Percentiles rank a stretch among this genome's conserved stretches.
These are phyloP conservation scores for Tolypocladium inflatum DNA, from an alignment of 2,329 filamentous ascomycete species.

Conservation along the genomic window DNA sequence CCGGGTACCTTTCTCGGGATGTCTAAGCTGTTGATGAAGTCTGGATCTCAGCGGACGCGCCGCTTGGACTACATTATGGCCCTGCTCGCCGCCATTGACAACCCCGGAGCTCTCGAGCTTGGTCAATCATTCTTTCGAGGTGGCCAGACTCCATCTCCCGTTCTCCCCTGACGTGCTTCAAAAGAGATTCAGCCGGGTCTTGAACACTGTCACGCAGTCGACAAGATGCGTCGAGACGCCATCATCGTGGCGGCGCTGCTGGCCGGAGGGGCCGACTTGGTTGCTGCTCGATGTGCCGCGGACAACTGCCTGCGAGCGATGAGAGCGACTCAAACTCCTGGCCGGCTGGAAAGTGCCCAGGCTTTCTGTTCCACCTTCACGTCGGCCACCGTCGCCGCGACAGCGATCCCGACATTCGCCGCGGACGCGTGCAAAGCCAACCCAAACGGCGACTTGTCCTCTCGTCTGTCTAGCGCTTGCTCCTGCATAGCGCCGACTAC, in stretches of 20 bases:
- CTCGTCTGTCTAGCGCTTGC: constrained; percentile 14
- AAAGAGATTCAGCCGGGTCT: too few relatives aligned
- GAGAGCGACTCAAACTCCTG: constrained; percentile 20
- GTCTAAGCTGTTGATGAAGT: background rate
- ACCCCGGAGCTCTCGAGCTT: background rate
- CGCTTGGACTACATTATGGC: background rate
- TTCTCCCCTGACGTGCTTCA: background rate
- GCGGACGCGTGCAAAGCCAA: constrained; percentile 10
- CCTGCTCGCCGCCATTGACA: background rate
- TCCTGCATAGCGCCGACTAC: constrained; percentile 10
- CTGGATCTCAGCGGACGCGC: background rate
- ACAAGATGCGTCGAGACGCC: background rate
- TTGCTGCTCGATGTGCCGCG: constrained; percentile 15
- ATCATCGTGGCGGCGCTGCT: constrained; percentile 4
- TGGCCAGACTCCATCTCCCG: background rate
- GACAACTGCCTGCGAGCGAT: constrained; percentile 29
- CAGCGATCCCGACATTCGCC: constrained; percentile 12
- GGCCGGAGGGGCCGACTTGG: background rate
- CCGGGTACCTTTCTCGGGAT: background rate
- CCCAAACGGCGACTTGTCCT: constrained; percentile 7
- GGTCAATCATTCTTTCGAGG: background rate
- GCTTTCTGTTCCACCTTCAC: constrained; percentile 19
- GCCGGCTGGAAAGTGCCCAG: constrained; percentile 20
- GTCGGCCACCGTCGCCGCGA: constrained; percentile 7
- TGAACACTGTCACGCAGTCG: background rate